Percentiles rank a stretch among this genome's conserved stretches.
Evolutionary conservation across 192 early-diverging fungal species (phyloP).

Genomic region (Gonapodya sp.): DNA sequence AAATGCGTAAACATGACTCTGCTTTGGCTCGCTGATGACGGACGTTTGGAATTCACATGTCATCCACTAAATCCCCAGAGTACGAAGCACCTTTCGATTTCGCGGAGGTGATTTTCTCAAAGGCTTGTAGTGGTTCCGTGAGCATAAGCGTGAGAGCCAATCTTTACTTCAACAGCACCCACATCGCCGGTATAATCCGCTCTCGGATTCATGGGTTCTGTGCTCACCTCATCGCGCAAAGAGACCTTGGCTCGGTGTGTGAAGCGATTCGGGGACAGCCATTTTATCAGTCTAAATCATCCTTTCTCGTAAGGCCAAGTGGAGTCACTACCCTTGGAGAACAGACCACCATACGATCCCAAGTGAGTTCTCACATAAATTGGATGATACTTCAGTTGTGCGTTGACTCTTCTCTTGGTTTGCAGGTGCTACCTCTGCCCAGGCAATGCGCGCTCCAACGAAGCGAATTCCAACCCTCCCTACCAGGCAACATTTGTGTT

Average conservation of each 20-base stretch:
- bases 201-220: conserved; percentile 88
- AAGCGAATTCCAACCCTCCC: conserved; percentile 54
- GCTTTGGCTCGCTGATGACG: too few species aligned
- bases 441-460: conserved; percentile 68
- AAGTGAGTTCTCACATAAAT: conserved; percentile 29
- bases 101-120: background rate
- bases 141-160: too few species aligned
- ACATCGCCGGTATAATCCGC: conserved; percentile 84
- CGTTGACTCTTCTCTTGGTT: background rate
- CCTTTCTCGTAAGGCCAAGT: background rate
- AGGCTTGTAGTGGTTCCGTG: too few species aligned
- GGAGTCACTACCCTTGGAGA: background rate
- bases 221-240: conserved; percentile 92
- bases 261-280: background rate
- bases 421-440: conserved; percentile 49
- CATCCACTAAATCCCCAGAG: too few species aligned
- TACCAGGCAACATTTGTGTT: conserved; percentile 80
- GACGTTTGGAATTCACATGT: too few species aligned
- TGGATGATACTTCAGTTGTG: background rate
- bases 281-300: background rate
- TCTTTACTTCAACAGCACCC: conserved; percentile 26
- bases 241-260: conserved; percentile 82
- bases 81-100: background rate
- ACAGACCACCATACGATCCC: conserved; percentile 58
- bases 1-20: too few species aligned